Evolutionary conservation across 2,329 filamentous ascomycete species (phyloP).

Genomic region (Paraconiothyrium sp.): DNA sequence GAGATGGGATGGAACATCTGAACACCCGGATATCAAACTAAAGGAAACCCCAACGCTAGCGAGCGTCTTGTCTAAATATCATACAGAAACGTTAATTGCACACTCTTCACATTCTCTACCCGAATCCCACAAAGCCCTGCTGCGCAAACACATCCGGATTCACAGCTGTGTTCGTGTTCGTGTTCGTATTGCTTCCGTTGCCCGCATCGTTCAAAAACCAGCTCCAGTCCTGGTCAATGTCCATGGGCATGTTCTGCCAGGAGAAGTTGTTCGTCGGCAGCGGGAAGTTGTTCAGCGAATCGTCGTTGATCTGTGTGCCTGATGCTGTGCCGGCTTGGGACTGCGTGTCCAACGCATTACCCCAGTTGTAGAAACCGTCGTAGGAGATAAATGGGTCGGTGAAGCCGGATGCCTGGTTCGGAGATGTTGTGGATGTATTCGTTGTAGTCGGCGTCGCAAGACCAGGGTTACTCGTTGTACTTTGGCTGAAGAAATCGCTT

Average conservation of each 20-base stretch:
- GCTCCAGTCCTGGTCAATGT: conserved; percentile 54
- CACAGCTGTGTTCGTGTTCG: conserved; percentile 8
- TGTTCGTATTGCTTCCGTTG: conserved; percentile 14
- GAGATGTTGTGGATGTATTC: conserved; percentile 24
- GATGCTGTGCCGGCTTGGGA: conserved; percentile 8
- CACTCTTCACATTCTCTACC: conserved; percentile 16
- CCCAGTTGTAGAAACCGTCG: conserved; percentile 53
- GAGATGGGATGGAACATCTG: conserved; percentile 3
- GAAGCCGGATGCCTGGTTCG: conserved; percentile 19
- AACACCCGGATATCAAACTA: conserved; percentile 10
- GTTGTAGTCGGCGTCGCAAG: conserved; percentile 24
- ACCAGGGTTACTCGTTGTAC: conserved; percentile 3
- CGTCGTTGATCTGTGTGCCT: conserved; percentile 40
- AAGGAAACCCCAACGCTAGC: not conserved
- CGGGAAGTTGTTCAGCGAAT: conserved; percentile 42
- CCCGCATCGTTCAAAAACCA: conserved; percentile 50
- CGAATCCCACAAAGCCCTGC: conserved; percentile 41
- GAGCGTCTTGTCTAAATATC: conserved; percentile 2
- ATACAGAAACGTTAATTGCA: not conserved
- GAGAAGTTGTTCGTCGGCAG: conserved; percentile 48
- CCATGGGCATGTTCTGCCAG: conserved; percentile 53
- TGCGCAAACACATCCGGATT: conserved; percentile 28
- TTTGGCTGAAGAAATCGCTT: conserved; percentile 12
- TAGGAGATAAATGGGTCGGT: conserved; percentile 47
- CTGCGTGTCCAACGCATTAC: conserved; percentile 29